Evolutionary conservation across 1,284 basidiomycete genomes (phyloP).

Genomic region (Cutaneotrichosporon spelunceum): DNA sequence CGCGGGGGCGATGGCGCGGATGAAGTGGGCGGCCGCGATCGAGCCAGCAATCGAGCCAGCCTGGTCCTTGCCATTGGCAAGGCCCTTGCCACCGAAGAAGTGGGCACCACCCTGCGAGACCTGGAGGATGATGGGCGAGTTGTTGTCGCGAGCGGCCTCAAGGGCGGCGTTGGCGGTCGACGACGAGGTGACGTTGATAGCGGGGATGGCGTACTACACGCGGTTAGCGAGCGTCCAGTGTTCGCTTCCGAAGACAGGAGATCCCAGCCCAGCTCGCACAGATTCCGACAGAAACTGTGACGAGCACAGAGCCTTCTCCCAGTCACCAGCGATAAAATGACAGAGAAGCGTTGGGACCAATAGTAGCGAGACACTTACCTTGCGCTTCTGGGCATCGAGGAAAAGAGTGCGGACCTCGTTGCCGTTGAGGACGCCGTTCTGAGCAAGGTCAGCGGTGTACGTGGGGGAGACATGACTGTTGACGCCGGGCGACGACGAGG

Average conservation of each 20-base stretch:
- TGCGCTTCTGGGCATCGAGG: constrained; percentile 76
- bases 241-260: neutral
- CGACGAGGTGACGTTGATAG: constrained; percentile 73
- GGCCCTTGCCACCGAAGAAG: constrained; percentile 95
- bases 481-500: neutral
- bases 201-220: constrained; percentile 28
- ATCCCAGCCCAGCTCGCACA: neutral
- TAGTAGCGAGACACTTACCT: constrained; percentile 57
- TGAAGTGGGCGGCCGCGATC: constrained; percentile 86
- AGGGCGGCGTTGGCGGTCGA: constrained; percentile 81
- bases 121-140: constrained; percentile 96
- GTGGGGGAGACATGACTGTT: neutral
- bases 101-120: constrained; percentile 95
- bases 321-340: neutral
- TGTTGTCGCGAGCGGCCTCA: constrained; percentile 87
- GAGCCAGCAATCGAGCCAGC: constrained; percentile 94
- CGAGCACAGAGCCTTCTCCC: neutral
- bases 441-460: constrained; percentile 5
- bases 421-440: constrained; percentile 85
- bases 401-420: constrained; percentile 83
- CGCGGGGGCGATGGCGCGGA: constrained; percentile 80
- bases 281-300: neutral
- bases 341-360: neutral
- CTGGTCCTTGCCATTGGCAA: constrained; percentile 78
- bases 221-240: neutral